Conservation (phyloP, 2,329 filamentous ascomycete species). For the Fusarium torulosum region DNA sequence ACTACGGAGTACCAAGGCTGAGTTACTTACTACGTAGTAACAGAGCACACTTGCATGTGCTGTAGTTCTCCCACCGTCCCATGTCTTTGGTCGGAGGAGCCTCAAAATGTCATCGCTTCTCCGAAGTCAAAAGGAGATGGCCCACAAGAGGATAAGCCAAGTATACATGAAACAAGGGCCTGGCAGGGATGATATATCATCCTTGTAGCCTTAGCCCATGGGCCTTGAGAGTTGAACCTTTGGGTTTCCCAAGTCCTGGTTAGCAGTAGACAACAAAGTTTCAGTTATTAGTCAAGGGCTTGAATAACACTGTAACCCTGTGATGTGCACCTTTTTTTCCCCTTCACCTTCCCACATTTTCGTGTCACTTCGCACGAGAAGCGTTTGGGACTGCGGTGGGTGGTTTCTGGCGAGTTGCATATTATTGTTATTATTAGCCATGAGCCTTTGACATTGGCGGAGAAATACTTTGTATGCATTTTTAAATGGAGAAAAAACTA, state of each 20-base stretch:
- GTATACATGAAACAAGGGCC: conserved; percentile 36
- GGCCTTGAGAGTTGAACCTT: background rate
- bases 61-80: conserved; percentile 31
- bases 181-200: conserved; percentile 14
- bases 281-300: conserved; percentile 28
- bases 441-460: conserved; percentile 6
- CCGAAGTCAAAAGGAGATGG: conserved; percentile 16
- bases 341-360: conserved; percentile 14
- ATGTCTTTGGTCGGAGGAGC: conserved; percentile 38
- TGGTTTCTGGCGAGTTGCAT: conserved; percentile 13
- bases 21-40: background rate
- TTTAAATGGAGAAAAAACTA: conserved; percentile 2
- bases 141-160: conserved; percentile 35
- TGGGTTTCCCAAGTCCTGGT: conserved; percentile 21
- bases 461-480: conserved; percentile 13
- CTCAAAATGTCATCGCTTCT: conserved; percentile 36
- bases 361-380: conserved; percentile 6
- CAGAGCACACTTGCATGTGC: conserved; percentile 14
- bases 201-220: background rate
- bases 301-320: conserved; percentile 36
- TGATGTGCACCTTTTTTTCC: conserved; percentile 15
- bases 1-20: conserved; percentile 9
- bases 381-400: conserved; percentile 11
- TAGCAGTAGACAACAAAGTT: conserved; percentile 22
- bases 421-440: conserved; percentile 8